Percentiles rank a stretch among this genome's conserved stretches.
These are phyloP conservation scores for Astrephomene gubernaculifera DNA, from an alignment of 139 green algal species.

Conservation along the genomic window DNA sequence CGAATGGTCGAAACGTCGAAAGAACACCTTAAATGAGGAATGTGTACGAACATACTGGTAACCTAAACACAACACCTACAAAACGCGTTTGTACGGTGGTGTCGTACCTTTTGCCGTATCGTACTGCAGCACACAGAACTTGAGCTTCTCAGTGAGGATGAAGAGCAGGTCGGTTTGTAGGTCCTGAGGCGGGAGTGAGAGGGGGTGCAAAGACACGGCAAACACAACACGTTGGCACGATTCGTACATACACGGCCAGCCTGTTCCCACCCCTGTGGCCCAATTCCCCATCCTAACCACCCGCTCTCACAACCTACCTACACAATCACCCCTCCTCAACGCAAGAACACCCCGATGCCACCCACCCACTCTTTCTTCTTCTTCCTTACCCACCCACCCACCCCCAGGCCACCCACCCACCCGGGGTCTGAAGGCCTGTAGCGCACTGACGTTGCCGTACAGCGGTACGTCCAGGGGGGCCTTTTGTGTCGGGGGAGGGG, in stretches of 20 bases:
- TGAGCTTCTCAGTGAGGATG: constrained; percentile 92
- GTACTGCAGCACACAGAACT: constrained; percentile 93
- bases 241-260: no score
- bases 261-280: no score
- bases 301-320: not conserved
- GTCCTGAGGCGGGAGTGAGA: constrained; percentile 59
- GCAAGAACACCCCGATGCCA: not conserved
- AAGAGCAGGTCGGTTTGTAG: constrained; percentile 88
- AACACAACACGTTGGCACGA: no score
- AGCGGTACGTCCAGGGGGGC: constrained; percentile 91
- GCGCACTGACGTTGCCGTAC: constrained; percentile 88
- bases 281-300: no score
- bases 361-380: not conserved
- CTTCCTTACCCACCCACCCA: not conserved
- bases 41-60: no score
- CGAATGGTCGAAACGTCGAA: no score
- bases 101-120: constrained; percentile 68
- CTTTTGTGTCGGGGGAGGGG: constrained; percentile 55
- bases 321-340: not conserved
- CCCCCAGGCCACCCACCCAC: constrained; percentile 39
- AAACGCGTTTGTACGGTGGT: no score
- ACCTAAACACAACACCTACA: no score
- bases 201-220: no score
- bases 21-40: no score
- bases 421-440: constrained; percentile 89